A percentile compares a stretch with the other conserved stretches of the same genome.
Evolutionary conservation across 164 flowering plant genomes (phyloP).

Genomic region (Berberis thunbergii): DNA sequence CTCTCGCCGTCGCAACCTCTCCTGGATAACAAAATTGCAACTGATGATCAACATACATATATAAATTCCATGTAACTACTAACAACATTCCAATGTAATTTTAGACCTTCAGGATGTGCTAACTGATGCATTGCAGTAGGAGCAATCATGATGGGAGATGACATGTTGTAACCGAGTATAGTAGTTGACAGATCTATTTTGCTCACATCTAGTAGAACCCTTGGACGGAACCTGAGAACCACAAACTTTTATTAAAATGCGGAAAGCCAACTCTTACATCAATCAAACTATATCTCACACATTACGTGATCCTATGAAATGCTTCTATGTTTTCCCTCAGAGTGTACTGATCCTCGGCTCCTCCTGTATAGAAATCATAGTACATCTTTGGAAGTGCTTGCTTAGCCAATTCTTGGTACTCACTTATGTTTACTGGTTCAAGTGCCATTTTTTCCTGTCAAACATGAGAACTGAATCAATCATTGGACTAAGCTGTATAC

Average conservation of each 20-base stretch:
- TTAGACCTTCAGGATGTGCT: conserved; percentile 69
- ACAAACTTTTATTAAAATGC: conserved; percentile 1
- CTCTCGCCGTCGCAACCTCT: conserved; percentile 78
- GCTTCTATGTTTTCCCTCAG: conserved; percentile 53
- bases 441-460: conserved; percentile 24
- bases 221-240: conserved; percentile 54
- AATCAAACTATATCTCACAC: neutral
- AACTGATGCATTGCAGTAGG: conserved; percentile 60
- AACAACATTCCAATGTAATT: neutral
- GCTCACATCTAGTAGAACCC: conserved; percentile 73
- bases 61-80: neutral
- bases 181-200: conserved; percentile 50
- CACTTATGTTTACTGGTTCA: conserved; percentile 59
- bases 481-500: too few relatives aligned
- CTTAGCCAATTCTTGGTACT: conserved; percentile 20
- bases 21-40: conserved; percentile 29
- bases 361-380: conserved; percentile 64
- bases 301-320: conserved; percentile 59
- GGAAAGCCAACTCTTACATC: neutral
- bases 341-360: conserved; percentile 76
- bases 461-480: too few relatives aligned
- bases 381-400: conserved; percentile 3
- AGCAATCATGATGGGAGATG: conserved; percentile 76
- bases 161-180: conserved; percentile 43
- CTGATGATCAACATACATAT: neutral